Evolutionary conservation across 148 eudicot genomes (phyloP).

Genomic region (Euryodendron excelsum): DNA sequence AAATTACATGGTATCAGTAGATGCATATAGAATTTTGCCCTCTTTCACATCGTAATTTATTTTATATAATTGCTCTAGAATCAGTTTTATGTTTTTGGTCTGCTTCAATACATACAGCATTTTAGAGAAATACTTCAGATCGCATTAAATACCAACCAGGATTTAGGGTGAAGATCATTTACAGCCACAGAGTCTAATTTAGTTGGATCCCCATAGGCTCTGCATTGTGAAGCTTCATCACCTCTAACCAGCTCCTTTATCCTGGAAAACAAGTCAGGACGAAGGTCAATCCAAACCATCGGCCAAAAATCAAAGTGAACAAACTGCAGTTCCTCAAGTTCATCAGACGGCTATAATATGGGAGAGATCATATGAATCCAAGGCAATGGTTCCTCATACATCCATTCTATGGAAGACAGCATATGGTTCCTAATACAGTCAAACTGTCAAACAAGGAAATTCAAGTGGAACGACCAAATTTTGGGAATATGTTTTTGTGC

Average conservation of each 20-base stretch:
- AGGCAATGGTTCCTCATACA: not conserved
- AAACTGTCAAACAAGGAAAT: not conserved
- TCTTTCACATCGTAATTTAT: not conserved
- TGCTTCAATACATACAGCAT: not conserved
- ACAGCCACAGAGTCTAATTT: slow-evolving; percentile 29
- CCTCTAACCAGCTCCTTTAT: slow-evolving; percentile 42
- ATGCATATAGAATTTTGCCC: not conserved
- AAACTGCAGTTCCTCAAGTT: not conserved
- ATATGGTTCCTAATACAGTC: not conserved
- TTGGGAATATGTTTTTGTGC: not conserved
- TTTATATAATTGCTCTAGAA: not conserved
- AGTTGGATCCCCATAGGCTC: slow-evolving; percentile 45
- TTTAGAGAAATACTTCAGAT: not conserved
- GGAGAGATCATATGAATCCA: not conserved
- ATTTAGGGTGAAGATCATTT: slow-evolving; percentile 40
- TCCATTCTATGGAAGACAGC: not conserved
- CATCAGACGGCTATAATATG: not conserved
- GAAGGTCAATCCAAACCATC: slow-evolving; percentile 1
- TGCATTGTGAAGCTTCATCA: slow-evolving; percentile 26
- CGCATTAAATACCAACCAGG: slow-evolving; percentile 35
- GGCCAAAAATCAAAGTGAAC: slow-evolving; percentile 4
- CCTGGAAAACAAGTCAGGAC: slow-evolving; percentile 27
- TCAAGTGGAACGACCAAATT: not conserved
- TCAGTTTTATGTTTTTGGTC: not conserved
- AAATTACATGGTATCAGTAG: slow-evolving; percentile 13